Evolutionary conservation across 441 rosid species (phyloP), one percentile per base, ranked within the genome.

Genomic region (Croton laevigatus): DNA sequence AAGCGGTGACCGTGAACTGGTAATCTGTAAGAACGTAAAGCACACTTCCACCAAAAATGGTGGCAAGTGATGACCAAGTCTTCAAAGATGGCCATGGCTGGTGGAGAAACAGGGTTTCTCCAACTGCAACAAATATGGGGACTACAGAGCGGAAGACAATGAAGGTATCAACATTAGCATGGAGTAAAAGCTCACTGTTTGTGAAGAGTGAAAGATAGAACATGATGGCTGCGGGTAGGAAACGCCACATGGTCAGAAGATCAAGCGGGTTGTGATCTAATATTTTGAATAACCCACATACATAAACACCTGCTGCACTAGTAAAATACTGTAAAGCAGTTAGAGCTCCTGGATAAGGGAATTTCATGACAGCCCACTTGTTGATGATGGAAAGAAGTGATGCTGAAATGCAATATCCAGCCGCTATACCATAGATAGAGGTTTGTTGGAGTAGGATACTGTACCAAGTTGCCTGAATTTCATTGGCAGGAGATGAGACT

Each of bases 331-430:
- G 88, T 60, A 84, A 68, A 17, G 98, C 99, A 6, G 99, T 94
- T 27, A 94, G 83, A 5, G 98, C 97, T 36, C 99, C 98, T 0
- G 99, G 99, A 64, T 92, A 92, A 45, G 99, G 99, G 75, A 94
- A 94, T 70, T 88, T 89, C 96, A 88, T 94, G 73, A 94, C 75
- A 16, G 99, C 98, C 98, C 97, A 94, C 81, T 94, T 94, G 83
- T 94, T 92, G 82, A 91, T 91, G 81, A 94, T 90, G 12, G 97
- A 94, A 65, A 92, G 96, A 71, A 94, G 82, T 46, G 97, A 89
- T 12, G 99, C 98, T n/a, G 99, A 92, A 73, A 92, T 72, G 77
- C 99, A 92, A 72, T 94, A 94, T 4, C 97, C 98, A 2, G 89
- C 89, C 61, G 98, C 99, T 45, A 94, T 66, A 23, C 99, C 99